phyloP scores from a whole-genome alignment of 345 rosid genomes.

The Salix caprea region DNA sequence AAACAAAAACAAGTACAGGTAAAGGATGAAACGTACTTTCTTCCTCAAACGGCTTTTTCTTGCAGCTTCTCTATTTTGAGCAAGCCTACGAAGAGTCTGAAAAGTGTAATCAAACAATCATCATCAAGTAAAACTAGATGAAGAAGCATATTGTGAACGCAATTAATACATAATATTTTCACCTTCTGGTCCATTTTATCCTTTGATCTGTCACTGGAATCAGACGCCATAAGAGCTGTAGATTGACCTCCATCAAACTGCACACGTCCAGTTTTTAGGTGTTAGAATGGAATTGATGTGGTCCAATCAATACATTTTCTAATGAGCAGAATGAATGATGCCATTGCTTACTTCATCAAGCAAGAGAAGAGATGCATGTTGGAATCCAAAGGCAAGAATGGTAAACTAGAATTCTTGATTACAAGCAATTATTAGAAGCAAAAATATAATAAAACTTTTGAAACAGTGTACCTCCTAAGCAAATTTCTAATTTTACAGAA shows the following conservation, averaged over 20 bases:
- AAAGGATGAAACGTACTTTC: slow-evolving; percentile 44
- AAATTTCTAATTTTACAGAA: neutral
- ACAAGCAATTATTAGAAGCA: neutral
- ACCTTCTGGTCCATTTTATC: slow-evolving; percentile 96
- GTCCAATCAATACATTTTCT: neutral
- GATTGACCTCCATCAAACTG: slow-evolving; percentile 67
- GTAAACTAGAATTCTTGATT: slow-evolving; percentile 4
- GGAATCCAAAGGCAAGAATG: neutral
- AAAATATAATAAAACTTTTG: neutral
- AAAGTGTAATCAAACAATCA: slow-evolving; percentile 27
- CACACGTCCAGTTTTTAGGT: slow-evolving; percentile 15
- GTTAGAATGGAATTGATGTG: slow-evolving; percentile 15
- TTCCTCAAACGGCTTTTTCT: slow-evolving; percentile 94
- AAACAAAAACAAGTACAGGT: neutral
- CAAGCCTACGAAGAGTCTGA: slow-evolving; percentile 93
- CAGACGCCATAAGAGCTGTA: slow-evolving; percentile 51
- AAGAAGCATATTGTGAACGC: slow-evolving; percentile 3
- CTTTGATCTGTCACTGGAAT: slow-evolving; percentile 92
- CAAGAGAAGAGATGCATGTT: slow-evolving; percentile 6
- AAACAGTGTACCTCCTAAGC: neutral
- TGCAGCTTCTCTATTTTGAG: slow-evolving; percentile 98
- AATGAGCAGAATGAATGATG: slow-evolving; percentile 2
- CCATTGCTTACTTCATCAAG: neutral
- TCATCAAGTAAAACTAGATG: slow-evolving; percentile 8
- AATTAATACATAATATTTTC: slow-evolving; percentile 4